phyloP scores from a whole-genome alignment of 257 asterid genomes.

The Galeopsis tetrahit region DNA sequence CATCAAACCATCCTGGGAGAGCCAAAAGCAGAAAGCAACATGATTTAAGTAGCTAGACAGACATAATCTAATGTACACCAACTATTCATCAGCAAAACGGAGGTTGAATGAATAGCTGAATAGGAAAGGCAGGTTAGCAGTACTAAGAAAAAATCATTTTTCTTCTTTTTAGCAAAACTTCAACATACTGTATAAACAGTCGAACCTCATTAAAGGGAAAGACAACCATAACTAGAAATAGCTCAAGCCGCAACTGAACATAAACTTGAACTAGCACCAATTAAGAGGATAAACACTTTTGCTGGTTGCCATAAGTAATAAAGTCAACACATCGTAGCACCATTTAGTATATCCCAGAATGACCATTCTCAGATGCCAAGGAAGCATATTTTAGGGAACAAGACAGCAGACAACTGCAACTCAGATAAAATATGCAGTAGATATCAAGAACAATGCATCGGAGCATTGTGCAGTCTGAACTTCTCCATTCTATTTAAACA shows the following conservation, averaged over 20 bases:
- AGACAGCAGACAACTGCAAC: slow-evolving; percentile 30
- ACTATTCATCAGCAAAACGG: slow-evolving; percentile 27
- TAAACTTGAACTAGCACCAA: neutral
- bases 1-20: slow-evolving; percentile 94
- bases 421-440: slow-evolving; percentile 27
- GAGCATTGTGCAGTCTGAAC: slow-evolving; percentile 20
- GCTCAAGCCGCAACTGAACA: slow-evolving; percentile 11
- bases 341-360: slow-evolving; percentile 8
- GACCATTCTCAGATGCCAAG: slow-evolving; percentile 28
- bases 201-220: neutral
- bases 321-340: neutral
- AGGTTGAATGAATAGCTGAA: neutral
- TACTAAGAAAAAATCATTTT: neutral
- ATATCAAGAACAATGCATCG: slow-evolving; percentile 20
- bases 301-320: slow-evolving; percentile 1
- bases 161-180: neutral
- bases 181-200: neutral
- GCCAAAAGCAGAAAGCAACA: slow-evolving; percentile 30
- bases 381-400: slow-evolving; percentile 18
- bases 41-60: slow-evolving; percentile 16
- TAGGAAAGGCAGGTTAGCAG: neutral
- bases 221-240: slow-evolving; percentile 11
- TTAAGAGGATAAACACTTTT: neutral
- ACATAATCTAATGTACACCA: slow-evolving; percentile 16
- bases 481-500: slow-evolving; percentile 26